These are phyloP conservation scores for Centrapalus pauciflorus DNA, from an alignment of 129 eudicot species.

Conservation along the genomic window DNA sequence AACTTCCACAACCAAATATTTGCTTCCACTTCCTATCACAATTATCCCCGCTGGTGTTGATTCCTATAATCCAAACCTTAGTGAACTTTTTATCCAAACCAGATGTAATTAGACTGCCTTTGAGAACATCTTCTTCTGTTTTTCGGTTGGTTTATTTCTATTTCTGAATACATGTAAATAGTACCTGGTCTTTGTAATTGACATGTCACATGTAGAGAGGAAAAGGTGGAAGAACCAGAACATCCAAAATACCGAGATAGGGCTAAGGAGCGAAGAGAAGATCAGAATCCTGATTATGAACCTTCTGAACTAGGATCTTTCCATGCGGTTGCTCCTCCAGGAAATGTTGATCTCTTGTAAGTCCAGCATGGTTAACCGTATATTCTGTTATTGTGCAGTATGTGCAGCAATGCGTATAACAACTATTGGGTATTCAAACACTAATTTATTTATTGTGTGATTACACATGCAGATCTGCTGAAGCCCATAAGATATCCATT, in stretches of 20 bases:
- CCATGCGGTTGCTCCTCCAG: slow-evolving; percentile 99
- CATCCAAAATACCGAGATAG: slow-evolving; percentile 79
- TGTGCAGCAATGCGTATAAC: slow-evolving; percentile 2
- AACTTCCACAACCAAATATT: neutral
- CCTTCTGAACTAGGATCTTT: slow-evolving; percentile 61
- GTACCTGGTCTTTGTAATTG: neutral
- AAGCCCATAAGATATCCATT: slow-evolving; percentile 81
- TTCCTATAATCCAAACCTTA: neutral
- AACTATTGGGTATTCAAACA: neutral
- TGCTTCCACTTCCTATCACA: neutral
- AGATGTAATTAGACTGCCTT: neutral
- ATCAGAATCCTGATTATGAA: slow-evolving; percentile 90
- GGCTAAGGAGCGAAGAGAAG: slow-evolving; percentile 95
- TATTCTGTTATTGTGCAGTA: neutral
- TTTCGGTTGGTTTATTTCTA: neutral
- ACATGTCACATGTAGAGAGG: slow-evolving; percentile 70
- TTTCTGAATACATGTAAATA: neutral
- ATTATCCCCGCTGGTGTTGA: neutral
- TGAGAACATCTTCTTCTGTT: neutral
- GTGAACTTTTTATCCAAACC: neutral
- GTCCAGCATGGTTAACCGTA: neutral
- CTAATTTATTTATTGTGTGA: neutral
- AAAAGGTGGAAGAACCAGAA: slow-evolving; percentile 75
- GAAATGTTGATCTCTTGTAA: slow-evolving; percentile 70
- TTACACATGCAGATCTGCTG: slow-evolving; percentile 57